phyloP scores from a whole-genome alignment of 1,284 basidiomycete genomes.

The Schizophyllum amplum region DNA sequence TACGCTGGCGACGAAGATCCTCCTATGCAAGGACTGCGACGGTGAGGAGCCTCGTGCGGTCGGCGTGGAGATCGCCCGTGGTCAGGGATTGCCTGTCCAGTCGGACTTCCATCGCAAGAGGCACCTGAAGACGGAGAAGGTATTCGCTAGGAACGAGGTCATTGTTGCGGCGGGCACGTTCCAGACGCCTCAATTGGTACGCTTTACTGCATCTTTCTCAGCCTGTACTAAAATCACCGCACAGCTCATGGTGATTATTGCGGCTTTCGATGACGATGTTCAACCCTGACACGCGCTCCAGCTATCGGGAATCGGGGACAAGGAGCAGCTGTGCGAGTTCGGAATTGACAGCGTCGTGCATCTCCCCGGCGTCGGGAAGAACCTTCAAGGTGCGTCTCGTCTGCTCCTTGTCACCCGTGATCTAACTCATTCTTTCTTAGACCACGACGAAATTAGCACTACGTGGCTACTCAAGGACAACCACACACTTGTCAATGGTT shows the following conservation, averaged over 20 bases:
- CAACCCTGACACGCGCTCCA: not conserved
- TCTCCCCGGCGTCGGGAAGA: slow-evolving; percentile 30
- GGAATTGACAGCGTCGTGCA: slow-evolving; percentile 25
- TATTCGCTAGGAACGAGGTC: slow-evolving; percentile 6
- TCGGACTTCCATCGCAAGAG: slow-evolving; percentile 17
- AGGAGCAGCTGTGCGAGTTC: slow-evolving; percentile 23
- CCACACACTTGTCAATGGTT: slow-evolving; percentile 4
- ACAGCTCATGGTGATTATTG: too few species aligned
- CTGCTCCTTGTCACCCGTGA: slow-evolving; percentile 8
- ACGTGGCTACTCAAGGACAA: slow-evolving; percentile 9
- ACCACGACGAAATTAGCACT: slow-evolving; percentile 10
- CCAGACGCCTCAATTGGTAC: slow-evolving; percentile 9
- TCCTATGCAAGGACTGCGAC: slow-evolving; percentile 15
- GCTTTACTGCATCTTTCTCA: not conserved
- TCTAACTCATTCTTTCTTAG: not conserved
- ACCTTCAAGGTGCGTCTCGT: slow-evolving; percentile 21
- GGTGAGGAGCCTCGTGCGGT: slow-evolving; percentile 14
- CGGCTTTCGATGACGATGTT: too few species aligned
- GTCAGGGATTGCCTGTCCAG: slow-evolving; percentile 17
- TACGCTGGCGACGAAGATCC: slow-evolving; percentile 19
- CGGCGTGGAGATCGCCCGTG: slow-evolving; percentile 19
- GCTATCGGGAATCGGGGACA: slow-evolving; percentile 30
- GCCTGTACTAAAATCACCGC: too few species aligned
- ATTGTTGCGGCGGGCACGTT: slow-evolving; percentile 10
- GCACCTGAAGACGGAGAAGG: slow-evolving; percentile 5